Base-by-base conservation (phyloP, 176 grass and related monocot genomes). In the Tuctoria greenei region DNA sequence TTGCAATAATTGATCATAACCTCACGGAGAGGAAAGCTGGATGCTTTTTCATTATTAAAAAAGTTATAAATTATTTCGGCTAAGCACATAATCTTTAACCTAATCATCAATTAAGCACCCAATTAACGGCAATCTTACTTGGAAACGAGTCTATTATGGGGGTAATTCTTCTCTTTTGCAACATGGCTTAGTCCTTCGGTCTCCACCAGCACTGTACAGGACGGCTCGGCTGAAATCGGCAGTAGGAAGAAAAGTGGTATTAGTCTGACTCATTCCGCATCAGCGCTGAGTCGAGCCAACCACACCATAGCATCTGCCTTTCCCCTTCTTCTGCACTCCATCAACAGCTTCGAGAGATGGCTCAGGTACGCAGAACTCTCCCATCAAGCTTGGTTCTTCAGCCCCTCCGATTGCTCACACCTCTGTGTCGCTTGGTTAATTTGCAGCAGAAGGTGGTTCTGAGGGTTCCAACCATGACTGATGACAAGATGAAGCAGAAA, bases 401-500 rank as follows among this genome's bases (percentile, higher is more conserved):
- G 8, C 47, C 26, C 37, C 11, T 86, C 68, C 0, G 12, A 4
- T 68, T 5, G 35, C 4, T 69, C 74, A 37, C 46, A 49, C 38
- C 54, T 62, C 34, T 16, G 4, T 13, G 7, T 46, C 28, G 35
- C 58, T 42, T 59, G 34, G 44, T 81, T 26, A 20, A 55, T 61
- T 45, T 14, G 24, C 60, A 90, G 84, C 89, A 92, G 60, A 98
- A 94, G 86, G 91, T 98, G 61, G 79, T 98, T 45, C 21, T 94
- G 36, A 84, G 82, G 81, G 79, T 98, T 83, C 81, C 86, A 36
- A 72, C 95, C 57, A 98, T 98, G 95, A 89, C 83, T 37, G 86
- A 98, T 44, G 88, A 89, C 47, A 98, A 88, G 83, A 86, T 75
- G 10, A 94, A 98, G 84, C 91, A 98, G 85, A 98, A 92, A 74